Evolutionary conservation across 768 basidiomycete species (phyloP).

Genomic region (Rhodotorula sphaerocarpa): DNA sequence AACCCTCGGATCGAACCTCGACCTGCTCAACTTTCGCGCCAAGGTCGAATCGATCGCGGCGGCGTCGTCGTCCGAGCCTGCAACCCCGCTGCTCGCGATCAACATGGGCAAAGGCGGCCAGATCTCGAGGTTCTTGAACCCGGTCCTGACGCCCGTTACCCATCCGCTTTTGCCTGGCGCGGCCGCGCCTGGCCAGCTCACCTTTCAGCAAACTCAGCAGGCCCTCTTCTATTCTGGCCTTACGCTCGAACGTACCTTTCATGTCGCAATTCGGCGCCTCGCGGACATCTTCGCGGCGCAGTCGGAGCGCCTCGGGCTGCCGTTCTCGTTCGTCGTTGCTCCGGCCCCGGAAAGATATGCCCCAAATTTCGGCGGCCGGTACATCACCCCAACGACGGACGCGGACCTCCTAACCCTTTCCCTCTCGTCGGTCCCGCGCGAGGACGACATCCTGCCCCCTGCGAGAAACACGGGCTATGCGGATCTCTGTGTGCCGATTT

Average conservation of each 20-base stretch:
- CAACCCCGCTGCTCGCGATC: conserved; percentile 44
- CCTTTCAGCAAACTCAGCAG: conserved; percentile 72
- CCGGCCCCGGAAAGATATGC: too few relatives aligned
- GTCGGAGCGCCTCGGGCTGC: conserved; percentile 27
- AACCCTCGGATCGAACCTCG: conserved; percentile 64
- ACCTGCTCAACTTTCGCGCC: conserved; percentile 60
- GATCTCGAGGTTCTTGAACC: conserved; percentile 48
- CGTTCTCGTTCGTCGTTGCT: conserved; percentile 33
- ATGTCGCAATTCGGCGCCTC: conserved; percentile 19
- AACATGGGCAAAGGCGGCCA: conserved; percentile 57
- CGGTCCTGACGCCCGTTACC: conserved; percentile 77
- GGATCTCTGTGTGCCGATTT: conserved; percentile 22
- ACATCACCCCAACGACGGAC: conserved; percentile 16
- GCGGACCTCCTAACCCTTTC: not conserved
- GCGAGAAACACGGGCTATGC: conserved; percentile 7
- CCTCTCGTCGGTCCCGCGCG: not conserved
- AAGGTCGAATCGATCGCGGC: conserved; percentile 46
- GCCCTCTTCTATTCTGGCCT: conserved; percentile 68
- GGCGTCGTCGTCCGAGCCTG: not conserved
- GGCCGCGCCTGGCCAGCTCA: conserved; percentile 86
- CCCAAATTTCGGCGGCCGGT: conserved; percentile 24
- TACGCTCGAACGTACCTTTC: conserved; percentile 33
- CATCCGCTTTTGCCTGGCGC: conserved; percentile 73
- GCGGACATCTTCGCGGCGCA: conserved; percentile 24
- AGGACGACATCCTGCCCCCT: conserved; percentile 25